Base-by-base conservation (phyloP, 108 stramenopile species). In the Nitzschia palea region DNA sequence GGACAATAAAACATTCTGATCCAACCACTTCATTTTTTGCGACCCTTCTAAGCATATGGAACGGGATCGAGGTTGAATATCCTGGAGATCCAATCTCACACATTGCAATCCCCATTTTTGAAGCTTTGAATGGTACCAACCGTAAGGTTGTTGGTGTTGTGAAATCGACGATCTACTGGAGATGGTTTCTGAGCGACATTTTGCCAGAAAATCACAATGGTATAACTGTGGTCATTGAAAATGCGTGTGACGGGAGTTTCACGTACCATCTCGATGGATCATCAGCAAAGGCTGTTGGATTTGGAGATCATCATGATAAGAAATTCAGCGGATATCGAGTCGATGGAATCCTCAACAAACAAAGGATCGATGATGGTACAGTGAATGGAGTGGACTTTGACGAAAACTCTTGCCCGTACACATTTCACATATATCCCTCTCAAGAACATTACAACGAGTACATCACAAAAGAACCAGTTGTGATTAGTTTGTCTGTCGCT, bases 151-250 rank as follows among this genome's bases (percentile, higher is more conserved):
- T 80, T 8, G 86, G 78, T 5, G 63, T 74, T 23, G 54, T 84
- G 12, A 55, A 54, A 15, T 70, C 80, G 2, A 75, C 67, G 14
- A 81, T 85, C 58, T 50, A 48, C 31, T 88, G 87, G 87, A 58
- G 66, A 31, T 44, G 42, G 0, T 40, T 76, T 37, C 47, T 88
- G 17, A 28, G 37, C 3, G 47, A 25, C 0, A 73, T 77, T 23
- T 51, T 88, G 3, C 78, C 84, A 0, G 32, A 55, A 17, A 73
- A 78, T 48, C 67, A 71, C 55, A 63, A 78, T 33, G 87, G 82
- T 0, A 65, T 88, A 35, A 50, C 59, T 44, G 73, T 82, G 37
- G 87, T 86, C 12, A 47, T 88, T 0, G 47, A 63, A n/a, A 73
- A 69, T 34, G 68, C 73, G 9, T 55, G 62, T 36, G 55, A 55